phyloP scores from a whole-genome alignment of 2,329 filamentous ascomycete species.

The Phialemonium atrogriseum region DNA sequence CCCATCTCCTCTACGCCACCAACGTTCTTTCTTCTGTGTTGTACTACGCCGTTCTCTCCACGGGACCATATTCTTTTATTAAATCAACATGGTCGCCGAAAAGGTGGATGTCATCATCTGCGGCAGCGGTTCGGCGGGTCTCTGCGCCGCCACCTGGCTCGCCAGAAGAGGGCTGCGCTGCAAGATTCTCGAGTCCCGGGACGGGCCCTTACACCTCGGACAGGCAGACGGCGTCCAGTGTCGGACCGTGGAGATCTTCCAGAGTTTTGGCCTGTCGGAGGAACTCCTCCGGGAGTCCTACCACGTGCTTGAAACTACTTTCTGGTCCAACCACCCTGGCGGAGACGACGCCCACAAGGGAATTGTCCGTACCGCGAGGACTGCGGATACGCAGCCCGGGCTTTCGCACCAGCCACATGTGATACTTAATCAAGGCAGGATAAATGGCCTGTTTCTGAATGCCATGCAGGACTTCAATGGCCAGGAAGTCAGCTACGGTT shows the following conservation, averaged over 20 bases:
- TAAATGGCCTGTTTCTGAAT: slow-evolving; percentile 45
- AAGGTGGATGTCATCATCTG: slow-evolving; percentile 48
- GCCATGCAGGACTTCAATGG: slow-evolving; percentile 33
- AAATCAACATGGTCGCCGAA: too few relatives aligned
- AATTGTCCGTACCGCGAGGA: too few relatives aligned
- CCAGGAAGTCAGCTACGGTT: slow-evolving; percentile 41
- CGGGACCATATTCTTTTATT: too few relatives aligned
- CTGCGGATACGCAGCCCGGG: slow-evolving; percentile 46
- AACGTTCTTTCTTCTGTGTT: too few relatives aligned
- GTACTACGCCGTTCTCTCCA: too few relatives aligned
- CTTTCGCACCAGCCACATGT: slow-evolving; percentile 47
- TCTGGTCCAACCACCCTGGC: slow-evolving; percentile 35
- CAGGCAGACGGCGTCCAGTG: slow-evolving; percentile 58
- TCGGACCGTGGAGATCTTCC: slow-evolving; percentile 53
- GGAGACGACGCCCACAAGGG: too few relatives aligned
- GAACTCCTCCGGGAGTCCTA: slow-evolving; percentile 47
- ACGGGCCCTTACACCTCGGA: slow-evolving; percentile 45
- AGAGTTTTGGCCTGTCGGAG: slow-evolving; percentile 48
- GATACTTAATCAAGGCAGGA: slow-evolving; percentile 46
- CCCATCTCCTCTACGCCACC: too few relatives aligned
- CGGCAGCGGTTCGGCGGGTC: slow-evolving; percentile 54
- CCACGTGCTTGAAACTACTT: slow-evolving; percentile 50
- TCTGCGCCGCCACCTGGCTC: slow-evolving; percentile 54
- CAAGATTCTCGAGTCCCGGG: slow-evolving; percentile 48
- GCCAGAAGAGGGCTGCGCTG: slow-evolving; percentile 45